Evolutionary conservation across 306 rosid species (phyloP).

Genomic region (Argentina anserina): DNA sequence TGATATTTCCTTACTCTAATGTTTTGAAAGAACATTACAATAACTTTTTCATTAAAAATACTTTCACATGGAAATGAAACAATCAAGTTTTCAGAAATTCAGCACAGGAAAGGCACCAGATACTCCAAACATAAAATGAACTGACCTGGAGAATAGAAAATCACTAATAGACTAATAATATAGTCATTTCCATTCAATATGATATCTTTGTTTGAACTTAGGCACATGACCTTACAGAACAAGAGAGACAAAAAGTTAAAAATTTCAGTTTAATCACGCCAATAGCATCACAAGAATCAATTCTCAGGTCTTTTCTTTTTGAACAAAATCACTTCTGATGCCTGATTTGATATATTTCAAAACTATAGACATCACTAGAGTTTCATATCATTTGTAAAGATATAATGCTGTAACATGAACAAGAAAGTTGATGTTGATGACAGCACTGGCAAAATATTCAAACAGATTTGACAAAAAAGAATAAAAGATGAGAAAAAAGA

Average conservation of each 20-base stretch:
- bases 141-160: neutral
- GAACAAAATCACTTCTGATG: neutral
- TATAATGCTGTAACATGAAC: neutral
- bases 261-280: neutral
- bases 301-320: neutral
- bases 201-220: neutral
- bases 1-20: neutral
- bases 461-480: neutral
- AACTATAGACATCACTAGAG: neutral
- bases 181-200: neutral
- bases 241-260: neutral
- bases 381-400: neutral
- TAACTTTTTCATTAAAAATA: no score
- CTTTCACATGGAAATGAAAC: neutral
- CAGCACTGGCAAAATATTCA: neutral
- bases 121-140: neutral
- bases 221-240: neutral
- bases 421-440: neutral
- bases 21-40: neutral
- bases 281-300: neutral
- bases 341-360: neutral
- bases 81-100: neutral
- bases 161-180: neutral
- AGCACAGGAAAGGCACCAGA: neutral
- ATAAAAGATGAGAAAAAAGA: neutral